Evolutionary conservation across 345 rosid genomes (phyloP), one percentile per base, ranked within the genome.

Genomic region (Sisymbrium altissimum): DNA sequence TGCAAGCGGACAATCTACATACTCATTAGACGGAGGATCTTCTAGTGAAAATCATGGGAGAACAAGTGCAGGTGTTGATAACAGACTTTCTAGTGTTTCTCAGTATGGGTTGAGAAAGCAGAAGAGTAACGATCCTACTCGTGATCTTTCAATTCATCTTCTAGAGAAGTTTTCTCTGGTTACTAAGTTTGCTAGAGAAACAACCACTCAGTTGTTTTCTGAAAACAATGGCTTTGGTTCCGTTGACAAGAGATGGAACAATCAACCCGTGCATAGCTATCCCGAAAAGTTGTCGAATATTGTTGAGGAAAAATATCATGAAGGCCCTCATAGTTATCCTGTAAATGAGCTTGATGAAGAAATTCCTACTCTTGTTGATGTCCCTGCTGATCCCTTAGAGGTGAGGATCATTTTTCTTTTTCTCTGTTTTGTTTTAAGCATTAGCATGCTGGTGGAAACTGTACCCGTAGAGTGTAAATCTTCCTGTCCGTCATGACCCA

Each of bases 161-260:
- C 65, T 95, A 78, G 99, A 90, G 82, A 95, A 90, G 77, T 95
- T 92, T 72, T 95, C 99, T 71, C 89, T 85, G 54, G 98, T 95
- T 67, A 90, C 99, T 21, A 92, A 87, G 82, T 92, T 92, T 86
- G 97, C 96, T 25, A 83, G 98, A 43, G 98, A 95, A 21, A 90
- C 97, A 59, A 92, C 98, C 71, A 84, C 96, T 23, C 99, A 90
- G 71, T 78, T 92, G 29, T 90, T 95, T 73, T 83, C 89, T 9
- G 98, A 89, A 72, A 79, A 71, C 64, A 87, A 87, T 80, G 92
- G 89, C 25, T 84, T 83, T 76, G 85, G 84, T 81, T 71, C 83
- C 36, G 44, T 72, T 30, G 97, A 87, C 67, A 90, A 83, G 85
- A 89, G 77, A 85, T 76, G 56, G 59, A 67, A 73, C 53, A 71